Evolutionary conservation across 73 alveolate species (phyloP), one percentile per base, ranked within the genome.

Genomic region (Blepharisma japonicum): DNA sequence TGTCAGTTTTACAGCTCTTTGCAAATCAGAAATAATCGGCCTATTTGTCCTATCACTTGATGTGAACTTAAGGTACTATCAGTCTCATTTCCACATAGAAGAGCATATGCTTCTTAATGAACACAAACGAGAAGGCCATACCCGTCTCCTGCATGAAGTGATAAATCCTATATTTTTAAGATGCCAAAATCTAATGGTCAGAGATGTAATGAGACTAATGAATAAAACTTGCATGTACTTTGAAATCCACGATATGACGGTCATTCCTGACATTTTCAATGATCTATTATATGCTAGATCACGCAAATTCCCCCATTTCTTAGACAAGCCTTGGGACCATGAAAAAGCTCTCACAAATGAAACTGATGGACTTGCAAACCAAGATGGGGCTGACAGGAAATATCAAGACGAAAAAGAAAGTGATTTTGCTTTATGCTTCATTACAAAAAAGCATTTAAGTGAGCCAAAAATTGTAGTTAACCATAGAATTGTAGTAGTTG

Each of bases 251-350:
- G 98, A 94, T 66, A 88, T 85, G 46, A 93, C 96, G 20, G 83
- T 94, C 14, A 86, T 94, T 5, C 99, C 99, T 23, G 89, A 88
- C 68, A 90, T 95, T 53, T 96, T 95, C 89, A 92, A 93, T 79
- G 99, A 96, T 55, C 89, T 96, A 25, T 86, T 92, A 39, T 92
- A 87, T 77, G 98, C 96, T 7, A 91, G 98, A 66, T 79, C 94
- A 38, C 95, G 99, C 81, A 81, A 95, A 83, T 96, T 96, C 95
- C 99, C 99, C 71, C 99, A 93, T 84, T 95, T 96, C 90, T 80
- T 95, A 9, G 90, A 92, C 83, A 87, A 93, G 68, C 89, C 91
- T 82, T 95, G 99, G 98, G 98, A 96, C 77, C 95, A 95, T 77
- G 98, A 93, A 53, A 83, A 83, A 38, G 89, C 67, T 21, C 61